Evolutionary conservation across 2,329 filamentous ascomycete genomes (phyloP), one percentile per base, ranked within the genome.

Genomic region (Claviceps sorghi): DNA sequence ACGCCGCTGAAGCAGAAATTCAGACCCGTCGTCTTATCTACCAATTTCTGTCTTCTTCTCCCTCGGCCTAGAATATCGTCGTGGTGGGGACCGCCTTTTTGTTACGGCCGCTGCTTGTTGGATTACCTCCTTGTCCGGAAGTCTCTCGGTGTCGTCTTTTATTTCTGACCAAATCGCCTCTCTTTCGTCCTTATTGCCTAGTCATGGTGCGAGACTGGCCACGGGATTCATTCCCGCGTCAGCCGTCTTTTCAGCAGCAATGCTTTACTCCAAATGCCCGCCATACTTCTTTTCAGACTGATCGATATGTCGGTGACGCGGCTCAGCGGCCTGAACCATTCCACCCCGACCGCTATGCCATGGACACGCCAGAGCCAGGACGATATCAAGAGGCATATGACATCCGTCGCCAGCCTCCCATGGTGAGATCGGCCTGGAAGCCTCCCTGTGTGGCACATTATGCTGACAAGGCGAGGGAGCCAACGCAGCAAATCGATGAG

Each of bases 401-500:
- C 49, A 55, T 64, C 30, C 59, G 64, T 40, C 64, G 66, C 49
- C 64, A 67, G 41, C 67, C 67, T 19, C 68, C 67, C 15, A 67
- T 69, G 66, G 70, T 72, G 61, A 59, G 60, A 58, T 22, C 11
- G 21, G 36, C 21, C 19, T 19, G 40, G 17, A 26, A 46, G n/a
- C 3, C 43, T 38, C 17, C 22, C 29, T 2, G 34, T 55, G 48
- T 29, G 19, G 41, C 46, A 30, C 41, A 29, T 26, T 10, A 34
- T 34, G 34, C 55, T 57, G 40, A 54, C 50, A 48, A 44, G 48
- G 29, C 19, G 49, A 55, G n/a, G 26, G 40, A n/a, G 22, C 46
- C 34, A 10, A 4, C 38, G 21, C 44, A 77, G 74, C 65, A 74
- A 58, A 76, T 80, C 36, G 71, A 72, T 36, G 69, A 72, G 55